A percentile compares a stretch with the other conserved stretches of the same genome.
Evolutionary conservation across 257 asterid genomes (phyloP).

Genomic region (Solanum ossicruentum): DNA sequence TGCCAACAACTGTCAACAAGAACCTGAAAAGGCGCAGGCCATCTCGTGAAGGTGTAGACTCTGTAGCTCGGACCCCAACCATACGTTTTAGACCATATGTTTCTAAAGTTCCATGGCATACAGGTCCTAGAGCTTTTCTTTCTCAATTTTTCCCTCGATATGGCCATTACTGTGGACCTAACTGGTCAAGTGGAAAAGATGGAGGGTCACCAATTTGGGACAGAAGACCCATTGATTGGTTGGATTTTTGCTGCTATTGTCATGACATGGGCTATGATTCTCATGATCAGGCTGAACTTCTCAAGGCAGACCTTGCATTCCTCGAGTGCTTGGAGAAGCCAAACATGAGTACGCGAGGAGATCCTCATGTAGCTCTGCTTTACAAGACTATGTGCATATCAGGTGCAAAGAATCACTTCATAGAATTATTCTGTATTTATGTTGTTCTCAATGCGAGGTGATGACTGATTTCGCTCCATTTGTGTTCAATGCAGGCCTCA

Average conservation of each 20-base stretch:
- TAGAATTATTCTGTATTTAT: background rate
- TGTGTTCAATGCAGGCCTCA: conserved; percentile 46
- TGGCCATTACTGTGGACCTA: conserved; percentile 93
- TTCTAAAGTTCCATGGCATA: conserved; percentile 93
- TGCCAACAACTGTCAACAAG: conserved; percentile 72
- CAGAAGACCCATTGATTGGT: conserved; percentile 87
- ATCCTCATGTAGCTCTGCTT: conserved; percentile 48
- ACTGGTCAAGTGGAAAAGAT: conserved; percentile 93
- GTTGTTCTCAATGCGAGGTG: background rate
- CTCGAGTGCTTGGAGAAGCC: conserved; percentile 89
- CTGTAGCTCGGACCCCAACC: conserved; percentile 24
- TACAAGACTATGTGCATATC: conserved; percentile 84
- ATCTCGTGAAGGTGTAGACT: conserved; percentile 15
- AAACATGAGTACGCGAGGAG: conserved; percentile 54
- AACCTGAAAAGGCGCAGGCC: conserved; percentile 41
- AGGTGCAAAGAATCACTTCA: conserved; percentile 25
- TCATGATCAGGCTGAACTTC: conserved; percentile 78
- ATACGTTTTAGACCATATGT: conserved; percentile 87
- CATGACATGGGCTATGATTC: conserved; percentile 88
- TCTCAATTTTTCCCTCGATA: conserved; percentile 84
- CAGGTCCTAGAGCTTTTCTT: conserved; percentile 73
- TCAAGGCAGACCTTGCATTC: conserved; percentile 86
- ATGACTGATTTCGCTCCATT: background rate
- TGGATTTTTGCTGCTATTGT: conserved; percentile 95
- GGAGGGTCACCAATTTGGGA: conserved; percentile 86